A percentile compares a stretch with the other conserved stretches of the same genome.
phyloP scores from a whole-genome alignment of 805 yeast species.

The Cyberlindnera mycetangii region DNA sequence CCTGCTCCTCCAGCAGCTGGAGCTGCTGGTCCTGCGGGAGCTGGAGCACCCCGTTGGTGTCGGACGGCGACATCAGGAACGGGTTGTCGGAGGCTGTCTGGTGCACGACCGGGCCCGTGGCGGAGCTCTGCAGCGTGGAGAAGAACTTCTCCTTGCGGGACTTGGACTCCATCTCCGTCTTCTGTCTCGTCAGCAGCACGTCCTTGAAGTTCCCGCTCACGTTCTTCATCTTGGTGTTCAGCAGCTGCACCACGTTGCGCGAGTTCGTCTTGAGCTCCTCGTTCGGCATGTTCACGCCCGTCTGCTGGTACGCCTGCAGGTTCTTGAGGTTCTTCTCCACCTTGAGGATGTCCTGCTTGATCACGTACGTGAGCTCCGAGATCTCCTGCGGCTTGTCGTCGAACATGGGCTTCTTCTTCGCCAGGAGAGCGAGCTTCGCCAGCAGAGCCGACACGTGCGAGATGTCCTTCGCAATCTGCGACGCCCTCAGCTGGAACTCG shows the following conservation, averaged over 20 bases:
- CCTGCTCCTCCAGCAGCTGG: slow-evolving; percentile 81
- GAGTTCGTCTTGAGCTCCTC: slow-evolving; percentile 68
- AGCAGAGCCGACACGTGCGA: slow-evolving; percentile 80
- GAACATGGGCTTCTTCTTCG: slow-evolving; percentile 85
- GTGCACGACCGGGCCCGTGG: slow-evolving; percentile 15
- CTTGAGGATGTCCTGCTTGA: slow-evolving; percentile 81
- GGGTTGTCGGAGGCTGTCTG: slow-evolving; percentile 34
- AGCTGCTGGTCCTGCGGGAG: slow-evolving; percentile 87
- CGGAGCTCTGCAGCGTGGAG: slow-evolving; percentile 36
- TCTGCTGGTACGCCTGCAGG: slow-evolving; percentile 51
- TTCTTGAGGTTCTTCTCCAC: slow-evolving; percentile 69
- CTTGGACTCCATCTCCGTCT: slow-evolving; percentile 75
- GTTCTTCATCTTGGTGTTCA: slow-evolving; percentile 88
- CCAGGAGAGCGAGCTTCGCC: slow-evolving; percentile 74
- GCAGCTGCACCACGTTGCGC: slow-evolving; percentile 79
- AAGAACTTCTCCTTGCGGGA: slow-evolving; percentile 82
- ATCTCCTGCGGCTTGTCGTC: slow-evolving; percentile 95
- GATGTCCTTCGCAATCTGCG: slow-evolving; percentile 83
- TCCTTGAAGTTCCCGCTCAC: slow-evolving; percentile 88
- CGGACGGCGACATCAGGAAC: slow-evolving; percentile 36
- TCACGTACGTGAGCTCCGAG: slow-evolving; percentile 76
- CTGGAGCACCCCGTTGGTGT: too few relatives aligned
- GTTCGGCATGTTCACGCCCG: slow-evolving; percentile 34
- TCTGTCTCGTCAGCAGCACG: slow-evolving; percentile 86
- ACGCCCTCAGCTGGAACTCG: slow-evolving; percentile 70